A percentile compares a stretch with the other conserved stretches of the same genome.
Conservation (phyloP, 1,284 basidiomycete species). For the Termitomyces sp. region DNA sequence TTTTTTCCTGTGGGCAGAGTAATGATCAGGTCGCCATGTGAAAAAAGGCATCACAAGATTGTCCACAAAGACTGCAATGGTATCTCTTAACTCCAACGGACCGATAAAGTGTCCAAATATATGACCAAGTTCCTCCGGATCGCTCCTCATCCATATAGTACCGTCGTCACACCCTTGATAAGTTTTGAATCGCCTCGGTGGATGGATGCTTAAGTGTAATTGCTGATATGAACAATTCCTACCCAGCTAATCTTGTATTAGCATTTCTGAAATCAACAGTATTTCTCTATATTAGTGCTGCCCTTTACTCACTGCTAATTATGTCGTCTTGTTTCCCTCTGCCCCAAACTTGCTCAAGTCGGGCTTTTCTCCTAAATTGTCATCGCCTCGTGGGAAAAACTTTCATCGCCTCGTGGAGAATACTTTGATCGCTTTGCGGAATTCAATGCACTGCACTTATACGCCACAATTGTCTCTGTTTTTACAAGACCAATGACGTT, state of each 20-base stretch:
- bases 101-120: constrained; percentile 58
- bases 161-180: constrained; percentile 75
- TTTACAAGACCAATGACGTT: not conserved
- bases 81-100: too few species aligned
- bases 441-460: not conserved
- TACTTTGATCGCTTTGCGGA: not conserved
- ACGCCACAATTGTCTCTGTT: constrained; percentile 1
- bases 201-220: constrained; percentile 15
- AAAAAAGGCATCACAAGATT: too few species aligned
- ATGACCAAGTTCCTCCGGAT: constrained; percentile 76
- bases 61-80: too few species aligned
- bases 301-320: not conserved
- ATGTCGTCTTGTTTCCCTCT: not conserved
- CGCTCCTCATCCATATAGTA: constrained; percentile 58
- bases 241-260: not conserved
- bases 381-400: not conserved
- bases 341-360: not conserved
- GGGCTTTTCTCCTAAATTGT: not conserved
- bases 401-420: not conserved
- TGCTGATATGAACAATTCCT: not conserved
- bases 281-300: not conserved
- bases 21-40: too few species aligned
- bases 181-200: constrained; percentile 59
- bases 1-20: too few species aligned
- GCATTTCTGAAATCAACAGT: not conserved